phyloP scores from a whole-genome alignment of 805 yeast genomes.

The Kodamaea laetipori region DNA sequence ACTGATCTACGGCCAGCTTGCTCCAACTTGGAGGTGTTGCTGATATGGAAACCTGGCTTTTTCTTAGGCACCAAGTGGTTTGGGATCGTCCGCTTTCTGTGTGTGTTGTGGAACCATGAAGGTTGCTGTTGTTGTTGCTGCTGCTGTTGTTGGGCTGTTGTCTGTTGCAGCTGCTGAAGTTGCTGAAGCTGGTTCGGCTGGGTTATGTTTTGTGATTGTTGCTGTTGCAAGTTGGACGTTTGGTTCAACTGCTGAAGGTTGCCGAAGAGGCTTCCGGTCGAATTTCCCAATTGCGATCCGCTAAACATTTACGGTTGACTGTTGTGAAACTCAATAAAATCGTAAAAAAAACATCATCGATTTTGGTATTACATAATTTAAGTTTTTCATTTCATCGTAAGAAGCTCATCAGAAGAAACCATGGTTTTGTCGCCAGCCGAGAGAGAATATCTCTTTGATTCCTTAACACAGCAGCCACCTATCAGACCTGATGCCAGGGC shows the following conservation, averaged over 20 bases:
- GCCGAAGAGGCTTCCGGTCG: slow-evolving; percentile 1
- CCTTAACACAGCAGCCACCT: slow-evolving; percentile 59
- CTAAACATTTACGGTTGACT: neutral
- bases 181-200: slow-evolving; percentile 5
- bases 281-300: slow-evolving; percentile 1
- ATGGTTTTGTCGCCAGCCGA: slow-evolving; percentile 80
- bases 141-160: slow-evolving; percentile 5
- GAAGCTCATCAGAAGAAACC: neutral
- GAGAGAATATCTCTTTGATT: slow-evolving; percentile 72
- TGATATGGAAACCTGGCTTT: slow-evolving; percentile 42
- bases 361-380: neutral
- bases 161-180: slow-evolving; percentile 4
- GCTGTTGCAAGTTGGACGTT: neutral
- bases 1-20: slow-evolving; percentile 10
- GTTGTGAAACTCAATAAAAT: neutral
- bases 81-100: slow-evolving; percentile 39
- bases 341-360: slow-evolving; percentile 3
- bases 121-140: slow-evolving; percentile 24
- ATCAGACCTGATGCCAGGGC: slow-evolving; percentile 86
- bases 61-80: slow-evolving; percentile 44
- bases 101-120: slow-evolving; percentile 36
- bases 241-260: slow-evolving; percentile 2
- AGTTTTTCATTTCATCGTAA: slow-evolving; percentile 3
- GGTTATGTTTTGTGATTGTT: neutral
- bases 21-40: slow-evolving; percentile 22